Conservation (phyloP, 2,329 filamentous ascomycete genomes). For the Penicillium sp. region DNA sequence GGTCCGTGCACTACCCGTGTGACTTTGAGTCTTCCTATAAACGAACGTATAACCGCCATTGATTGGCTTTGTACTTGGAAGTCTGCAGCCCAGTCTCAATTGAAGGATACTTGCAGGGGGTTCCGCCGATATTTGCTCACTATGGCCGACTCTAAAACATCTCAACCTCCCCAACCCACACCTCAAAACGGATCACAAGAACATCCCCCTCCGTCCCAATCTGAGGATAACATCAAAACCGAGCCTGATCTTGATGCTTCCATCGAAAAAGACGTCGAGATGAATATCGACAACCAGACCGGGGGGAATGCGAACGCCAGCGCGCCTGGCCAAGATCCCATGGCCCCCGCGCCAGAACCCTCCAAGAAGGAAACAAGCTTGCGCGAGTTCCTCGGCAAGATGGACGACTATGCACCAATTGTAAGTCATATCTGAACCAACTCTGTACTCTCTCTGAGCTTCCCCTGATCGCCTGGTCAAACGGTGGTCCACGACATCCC, state of each 20-base stretch:
- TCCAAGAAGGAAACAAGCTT: conserved; percentile 88
- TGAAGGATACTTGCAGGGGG: conserved; percentile 8
- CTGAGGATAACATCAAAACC: conserved; percentile 19
- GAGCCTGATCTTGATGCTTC: conserved; percentile 33
- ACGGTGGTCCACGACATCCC: background rate
- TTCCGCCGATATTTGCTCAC: conserved; percentile 20
- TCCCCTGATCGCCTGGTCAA: background rate
- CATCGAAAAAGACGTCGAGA: conserved; percentile 39
- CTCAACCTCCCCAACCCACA: conserved; percentile 17
- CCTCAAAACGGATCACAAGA: conserved; percentile 23
- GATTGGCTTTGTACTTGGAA: conserved; percentile 7
- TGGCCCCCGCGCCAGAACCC: conserved; percentile 54
- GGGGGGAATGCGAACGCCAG: conserved; percentile 7
- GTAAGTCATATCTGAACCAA: conserved; percentile 54
- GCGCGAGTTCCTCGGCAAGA: conserved; percentile 89
- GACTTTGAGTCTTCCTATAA: conserved; percentile 9
- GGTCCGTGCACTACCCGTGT: conserved; percentile 10
- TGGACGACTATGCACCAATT: conserved; percentile 97
- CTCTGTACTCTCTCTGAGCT: background rate
- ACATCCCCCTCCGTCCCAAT: conserved; percentile 18
- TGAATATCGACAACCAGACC: conserved; percentile 26
- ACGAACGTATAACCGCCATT: conserved; percentile 1
- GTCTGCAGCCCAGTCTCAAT: conserved; percentile 14
- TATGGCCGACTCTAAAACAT: conserved; percentile 36
- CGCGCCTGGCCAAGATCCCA: conserved; percentile 39